Evolutionary conservation across 2,329 filamentous ascomycete species (phyloP), one percentile per base, ranked within the genome.

Genomic region (Botrytis medusae): DNA sequence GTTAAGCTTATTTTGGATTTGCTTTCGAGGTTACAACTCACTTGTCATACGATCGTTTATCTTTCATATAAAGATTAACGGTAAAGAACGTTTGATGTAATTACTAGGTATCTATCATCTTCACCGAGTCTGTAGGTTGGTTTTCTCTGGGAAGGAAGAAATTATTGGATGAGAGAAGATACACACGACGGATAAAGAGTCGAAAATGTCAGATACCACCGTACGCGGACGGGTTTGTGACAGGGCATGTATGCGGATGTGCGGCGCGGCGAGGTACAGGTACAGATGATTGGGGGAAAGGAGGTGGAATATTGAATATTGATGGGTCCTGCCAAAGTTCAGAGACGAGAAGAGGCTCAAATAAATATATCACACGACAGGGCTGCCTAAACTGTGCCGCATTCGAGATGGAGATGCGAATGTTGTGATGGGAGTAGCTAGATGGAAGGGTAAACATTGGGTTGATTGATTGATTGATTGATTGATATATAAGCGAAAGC

Each of bases 401-500:
- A n/a, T 48, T 16, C 14, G 51, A 29, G 51, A 57, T 18, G 51
- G 14, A 29, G 51, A 18, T 18, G 7, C 16, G 16, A 7, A 12
- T 67, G 46, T 37, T 51, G 63, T 64, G 62, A 64, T 64, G 61
- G 10, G 29, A 40, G 25, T 40, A 25, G 29, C 8, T 67, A 34
- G 32, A 16, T 37, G 12, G 32, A 16, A 57, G 51, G 25, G 14
- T 54, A 7, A 54, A 54, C 16, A n/a, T 8, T 54, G 5, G 34
- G 34, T 34, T 54, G 25, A 12, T 29, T 7, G 51, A 54, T 54
- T 2, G 25, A 40, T 18, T 2, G 44, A n/a, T 54, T 3, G 16
- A 67, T 51, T 18, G 22, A 67, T 67, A 67, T 51, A 67, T 51
- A 67, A 51, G 61, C 61, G 5, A 46, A 25, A 25, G 61, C 8